A percentile compares a stretch with the other conserved stretches of the same genome.
phyloP scores from a whole-genome alignment of 768 basidiomycete species.

The Pleurotus citrinopileatus region DNA sequence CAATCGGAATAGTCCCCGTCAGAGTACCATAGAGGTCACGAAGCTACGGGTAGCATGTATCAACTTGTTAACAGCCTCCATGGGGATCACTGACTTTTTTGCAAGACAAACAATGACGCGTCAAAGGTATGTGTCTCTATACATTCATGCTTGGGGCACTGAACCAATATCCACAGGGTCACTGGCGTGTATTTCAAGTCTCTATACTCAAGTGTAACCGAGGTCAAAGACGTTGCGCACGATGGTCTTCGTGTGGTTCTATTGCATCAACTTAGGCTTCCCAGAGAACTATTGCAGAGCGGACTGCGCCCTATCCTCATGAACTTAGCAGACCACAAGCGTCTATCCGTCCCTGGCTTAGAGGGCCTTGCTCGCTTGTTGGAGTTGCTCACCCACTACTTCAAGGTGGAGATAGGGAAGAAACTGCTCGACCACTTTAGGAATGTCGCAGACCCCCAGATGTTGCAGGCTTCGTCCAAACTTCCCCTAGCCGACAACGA shows the following conservation, averaged over 20 bases:
- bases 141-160: background rate
- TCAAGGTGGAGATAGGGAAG: conserved; percentile 98
- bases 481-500: conserved; percentile 85
- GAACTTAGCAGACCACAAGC: conserved; percentile 96
- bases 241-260: conserved; percentile 89
- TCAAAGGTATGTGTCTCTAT: conserved; percentile 56
- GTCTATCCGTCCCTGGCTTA: conserved; percentile 85
- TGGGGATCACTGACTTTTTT: conserved; percentile 94
- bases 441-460: conserved; percentile 85
- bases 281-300: conserved; percentile 92
- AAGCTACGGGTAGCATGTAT: conserved; percentile 94
- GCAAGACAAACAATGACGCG: conserved; percentile 79
- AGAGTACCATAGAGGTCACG: conserved; percentile 76
- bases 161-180: conserved; percentile 50
- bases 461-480: conserved; percentile 75
- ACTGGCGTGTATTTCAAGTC: conserved; percentile 98
- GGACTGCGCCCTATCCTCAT: conserved; percentile 95
- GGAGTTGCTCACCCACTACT: conserved; percentile 95
- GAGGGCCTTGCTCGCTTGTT: conserved; percentile 93
- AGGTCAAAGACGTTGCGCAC: conserved; percentile 94
- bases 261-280: conserved; percentile 85
- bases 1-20: conserved; percentile 71
- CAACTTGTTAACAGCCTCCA: conserved; percentile 87
- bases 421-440: conserved; percentile 97
- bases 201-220: conserved; percentile 84